phyloP scores from a whole-genome alignment of 2,329 filamentous ascomycete species.

The Uncinocarpus reesii region DNA sequence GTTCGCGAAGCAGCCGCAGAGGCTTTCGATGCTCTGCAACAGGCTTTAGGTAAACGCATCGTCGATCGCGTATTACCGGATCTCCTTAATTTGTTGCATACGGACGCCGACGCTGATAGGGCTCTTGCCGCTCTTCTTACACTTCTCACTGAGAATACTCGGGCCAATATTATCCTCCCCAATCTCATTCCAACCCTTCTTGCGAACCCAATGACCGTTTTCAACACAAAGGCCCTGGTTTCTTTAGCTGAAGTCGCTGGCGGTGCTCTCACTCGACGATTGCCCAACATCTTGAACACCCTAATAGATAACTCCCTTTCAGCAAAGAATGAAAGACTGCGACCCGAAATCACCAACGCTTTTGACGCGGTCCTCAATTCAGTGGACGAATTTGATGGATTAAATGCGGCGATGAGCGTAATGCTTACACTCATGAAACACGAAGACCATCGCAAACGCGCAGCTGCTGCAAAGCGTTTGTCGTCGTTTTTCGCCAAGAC shows the following conservation, averaged over 20 bases:
- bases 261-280: constrained; percentile 75
- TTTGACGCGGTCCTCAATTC: constrained; percentile 86
- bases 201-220: constrained; percentile 77
- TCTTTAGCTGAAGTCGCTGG: constrained; percentile 88
- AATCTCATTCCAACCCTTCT: constrained; percentile 92
- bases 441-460: constrained; percentile 77
- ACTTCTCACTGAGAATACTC: constrained; percentile 80
- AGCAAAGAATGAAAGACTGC: constrained; percentile 62
- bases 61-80: constrained; percentile 92
- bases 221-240: constrained; percentile 89
- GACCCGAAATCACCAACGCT: constrained; percentile 61
- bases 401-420: constrained; percentile 92
- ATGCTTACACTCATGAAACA: constrained; percentile 81
- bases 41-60: constrained; percentile 84
- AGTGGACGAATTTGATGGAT: constrained; percentile 89
- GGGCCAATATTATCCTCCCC: constrained; percentile 92
- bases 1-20: constrained; percentile 94
- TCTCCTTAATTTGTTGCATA: constrained; percentile 78
- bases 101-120: constrained; percentile 78
- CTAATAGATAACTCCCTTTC: constrained; percentile 83
- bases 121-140: constrained; percentile 87
- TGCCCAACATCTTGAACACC: constrained; percentile 83
- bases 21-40: constrained; percentile 90
- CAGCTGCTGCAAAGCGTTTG: constrained; percentile 66
- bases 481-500: constrained; percentile 74